These are phyloP conservation scores for Quercus tomentella DNA, from an alignment of 331 rosid genomes.

Conservation along the genomic window DNA sequence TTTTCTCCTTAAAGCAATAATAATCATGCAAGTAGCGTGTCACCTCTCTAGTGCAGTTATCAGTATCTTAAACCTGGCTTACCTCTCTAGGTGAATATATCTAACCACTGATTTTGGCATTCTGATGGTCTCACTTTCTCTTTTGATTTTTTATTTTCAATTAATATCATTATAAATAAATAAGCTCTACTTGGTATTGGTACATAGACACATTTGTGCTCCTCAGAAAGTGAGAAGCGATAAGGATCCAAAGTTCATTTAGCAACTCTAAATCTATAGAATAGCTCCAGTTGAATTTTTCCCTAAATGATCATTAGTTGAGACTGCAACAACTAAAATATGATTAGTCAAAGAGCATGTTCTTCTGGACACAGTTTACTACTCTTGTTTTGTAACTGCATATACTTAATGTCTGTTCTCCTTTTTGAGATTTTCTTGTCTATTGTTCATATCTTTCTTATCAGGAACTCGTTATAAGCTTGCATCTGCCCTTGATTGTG, in stretches of 20 bases:
- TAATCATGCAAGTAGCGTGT: not conserved
- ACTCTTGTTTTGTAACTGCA: not conserved
- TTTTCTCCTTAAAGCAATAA: not conserved
- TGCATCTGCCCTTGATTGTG: constrained; percentile 5
- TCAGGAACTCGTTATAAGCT: constrained; percentile 5
- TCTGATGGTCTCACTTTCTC: not conserved
- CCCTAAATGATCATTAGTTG: not conserved
- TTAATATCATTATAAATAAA: no score
- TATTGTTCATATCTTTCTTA: not conserved
- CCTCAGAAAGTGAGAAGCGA: not conserved
- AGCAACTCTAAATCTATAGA: not conserved
- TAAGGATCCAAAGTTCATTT: not conserved
- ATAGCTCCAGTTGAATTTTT: not conserved
- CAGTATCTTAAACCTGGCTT: not conserved
- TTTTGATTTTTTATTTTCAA: no score
- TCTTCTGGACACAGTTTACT: not conserved
- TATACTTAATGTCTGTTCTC: not conserved
- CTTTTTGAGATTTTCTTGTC: not conserved
- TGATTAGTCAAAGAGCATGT: not conserved
- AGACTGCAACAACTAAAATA: not conserved
- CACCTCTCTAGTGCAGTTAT: not conserved
- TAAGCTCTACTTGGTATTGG: no score
- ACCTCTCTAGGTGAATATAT: not conserved
- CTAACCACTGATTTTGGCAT: not conserved
- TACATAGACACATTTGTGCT: not conserved